A percentile compares a stretch with the other conserved stretches of the same genome.
Evolutionary conservation across 208 protist genomes (phyloP).

Genomic region (Endotrypanum monterogeii): DNA sequence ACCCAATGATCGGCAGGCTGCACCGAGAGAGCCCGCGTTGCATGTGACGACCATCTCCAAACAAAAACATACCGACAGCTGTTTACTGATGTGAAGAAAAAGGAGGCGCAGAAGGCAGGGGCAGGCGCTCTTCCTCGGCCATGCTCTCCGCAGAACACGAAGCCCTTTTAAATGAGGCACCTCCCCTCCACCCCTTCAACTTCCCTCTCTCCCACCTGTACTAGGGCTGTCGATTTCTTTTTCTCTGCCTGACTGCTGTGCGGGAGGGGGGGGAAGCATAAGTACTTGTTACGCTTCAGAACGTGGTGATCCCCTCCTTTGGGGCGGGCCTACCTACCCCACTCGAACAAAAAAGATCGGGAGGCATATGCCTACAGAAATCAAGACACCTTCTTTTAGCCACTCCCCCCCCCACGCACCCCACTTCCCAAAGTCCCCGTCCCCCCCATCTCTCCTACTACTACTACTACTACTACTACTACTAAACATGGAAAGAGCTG

Average conservation of each 20-base stretch:
- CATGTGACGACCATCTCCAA: constrained; percentile 14
- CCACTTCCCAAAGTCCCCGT: neutral
- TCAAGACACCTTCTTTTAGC: too few species aligned
- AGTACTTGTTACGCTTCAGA: neutral
- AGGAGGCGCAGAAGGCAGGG: neutral
- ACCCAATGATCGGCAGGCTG: constrained; percentile 38
- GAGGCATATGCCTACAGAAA: neutral
- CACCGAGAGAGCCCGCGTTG: constrained; percentile 15
- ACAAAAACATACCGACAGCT: constrained; percentile 44
- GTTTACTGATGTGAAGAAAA: constrained; percentile 44
- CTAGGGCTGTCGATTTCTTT: neutral
- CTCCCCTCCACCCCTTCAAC: neutral
- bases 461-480: too few species aligned
- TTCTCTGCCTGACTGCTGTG: neutral
- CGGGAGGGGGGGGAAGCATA: neutral
- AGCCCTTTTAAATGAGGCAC: too few species aligned
- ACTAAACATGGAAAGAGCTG: neutral
- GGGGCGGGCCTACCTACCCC: too few species aligned
- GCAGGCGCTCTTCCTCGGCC: neutral
- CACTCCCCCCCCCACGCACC: too few species aligned
- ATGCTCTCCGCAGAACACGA: neutral
- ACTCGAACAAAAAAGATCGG: too few species aligned
- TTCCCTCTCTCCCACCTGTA: neutral
- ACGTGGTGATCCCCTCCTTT: neutral
- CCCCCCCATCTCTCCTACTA: neutral